Base-by-base conservation (phyloP, 345 rosid genomes). In the Pistacia vera region DNA sequence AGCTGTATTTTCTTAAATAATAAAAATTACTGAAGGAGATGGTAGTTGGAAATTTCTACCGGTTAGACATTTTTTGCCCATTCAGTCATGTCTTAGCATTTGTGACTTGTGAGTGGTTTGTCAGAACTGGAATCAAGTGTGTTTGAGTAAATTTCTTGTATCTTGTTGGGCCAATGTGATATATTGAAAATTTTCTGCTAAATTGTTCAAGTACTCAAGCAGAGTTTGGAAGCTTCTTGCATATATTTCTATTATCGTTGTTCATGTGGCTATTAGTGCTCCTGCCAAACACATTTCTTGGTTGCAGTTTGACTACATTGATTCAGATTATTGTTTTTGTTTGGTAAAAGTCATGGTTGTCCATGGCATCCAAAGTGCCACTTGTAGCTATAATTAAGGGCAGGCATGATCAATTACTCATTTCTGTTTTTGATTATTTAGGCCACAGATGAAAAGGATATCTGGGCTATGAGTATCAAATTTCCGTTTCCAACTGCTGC, bases 21-120 rank as follows among this genome's bases (percentile, higher is more conserved):
- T 58, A 71, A 16, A 58, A 71, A 5, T 68, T 18, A 38, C 22
- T 64, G 48, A 36, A 38, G n/a, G 18, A 64, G 68, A 64, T 38
- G 51, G 44, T 36, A 18, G 22, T 41, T 49, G 36, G 44, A 51
- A 68, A 62, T 62, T 62, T 30, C 18, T 12, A 28, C 44, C 0
- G 1, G 41, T 28, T 62, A 30, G 65, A 4, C 65, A 13, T 62
- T 12, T 60, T 30, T 62, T 10, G 38, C n/a, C 28, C n/a, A 3
- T 68, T 12, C 16, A 51, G 2, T 58, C n/a, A 6, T 22, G 8
- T 69, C 18, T 52, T 54, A 36, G 9, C 11, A 7, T 12, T n/a
- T 41, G 6, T 5, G 8, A 55, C 51, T 25, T 25, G 25, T 25
- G 33, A 56, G 5, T 16, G 60, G 51, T 48, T 12, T 64, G 8